phyloP scores from a whole-genome alignment of 2,329 filamentous ascomycete species.

The Beauveria sp. region DNA sequence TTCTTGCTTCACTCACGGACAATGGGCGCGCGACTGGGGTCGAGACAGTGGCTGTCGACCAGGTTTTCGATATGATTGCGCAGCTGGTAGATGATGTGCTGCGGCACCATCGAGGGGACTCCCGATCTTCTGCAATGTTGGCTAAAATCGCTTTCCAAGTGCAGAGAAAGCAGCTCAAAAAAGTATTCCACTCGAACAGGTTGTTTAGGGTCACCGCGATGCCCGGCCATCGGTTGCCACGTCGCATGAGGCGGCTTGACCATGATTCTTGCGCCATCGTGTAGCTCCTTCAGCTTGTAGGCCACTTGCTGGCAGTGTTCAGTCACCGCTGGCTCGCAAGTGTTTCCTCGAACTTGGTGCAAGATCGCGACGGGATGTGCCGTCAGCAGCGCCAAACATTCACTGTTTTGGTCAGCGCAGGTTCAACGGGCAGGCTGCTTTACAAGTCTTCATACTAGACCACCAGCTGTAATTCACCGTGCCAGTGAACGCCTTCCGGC shows the following conservation, averaged over 20 bases:
- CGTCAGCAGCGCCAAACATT: slow-evolving; percentile 20
- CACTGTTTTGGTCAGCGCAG: slow-evolving; percentile 15
- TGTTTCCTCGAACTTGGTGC: slow-evolving; percentile 19
- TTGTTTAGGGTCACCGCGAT: not conserved
- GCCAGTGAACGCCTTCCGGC: not conserved
- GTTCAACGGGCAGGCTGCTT: not conserved
- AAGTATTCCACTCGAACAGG: slow-evolving; percentile 16
- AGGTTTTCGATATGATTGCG: slow-evolving; percentile 22
- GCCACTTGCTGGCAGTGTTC: slow-evolving; percentile 18
- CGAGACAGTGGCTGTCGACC: slow-evolving; percentile 15
- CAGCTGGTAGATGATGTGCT: slow-evolving; percentile 20
- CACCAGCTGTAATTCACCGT: slow-evolving; percentile 14
- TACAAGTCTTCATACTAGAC: slow-evolving; percentile 16
- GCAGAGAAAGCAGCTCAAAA: slow-evolving; percentile 21
- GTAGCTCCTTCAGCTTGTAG: slow-evolving; percentile 13
- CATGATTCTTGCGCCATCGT: slow-evolving; percentile 1
- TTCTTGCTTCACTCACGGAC: slow-evolving; percentile 16
- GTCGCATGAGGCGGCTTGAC: not conserved
- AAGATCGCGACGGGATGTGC: slow-evolving; percentile 21
- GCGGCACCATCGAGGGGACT: slow-evolving; percentile 14
- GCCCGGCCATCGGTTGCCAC: too few species aligned
- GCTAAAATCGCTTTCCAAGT: slow-evolving; percentile 14
- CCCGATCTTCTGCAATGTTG: slow-evolving; percentile 4
- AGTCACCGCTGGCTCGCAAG: slow-evolving; percentile 19
- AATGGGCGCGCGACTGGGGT: slow-evolving; percentile 15